A percentile compares a stretch with the other conserved stretches of the same genome.
Conservation (phyloP, 306 rosid genomes). For the Dalbergia cochinchinensis region DNA sequence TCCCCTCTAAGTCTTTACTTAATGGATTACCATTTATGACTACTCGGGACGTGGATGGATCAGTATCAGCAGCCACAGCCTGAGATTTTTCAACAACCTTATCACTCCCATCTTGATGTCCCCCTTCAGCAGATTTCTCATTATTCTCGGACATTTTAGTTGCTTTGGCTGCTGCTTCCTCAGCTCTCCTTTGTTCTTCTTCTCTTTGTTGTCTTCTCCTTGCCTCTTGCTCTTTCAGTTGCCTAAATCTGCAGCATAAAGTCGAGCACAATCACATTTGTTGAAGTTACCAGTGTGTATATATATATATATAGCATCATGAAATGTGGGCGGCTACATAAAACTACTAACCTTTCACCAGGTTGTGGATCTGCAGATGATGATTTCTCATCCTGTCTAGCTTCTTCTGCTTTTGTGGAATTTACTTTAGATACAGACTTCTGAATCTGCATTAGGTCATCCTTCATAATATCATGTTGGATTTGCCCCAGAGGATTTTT, state of each 20-base stretch:
- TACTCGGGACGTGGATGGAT: constrained; percentile 58
- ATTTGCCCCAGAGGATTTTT: constrained; percentile 62
- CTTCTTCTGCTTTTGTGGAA: constrained; percentile 51
- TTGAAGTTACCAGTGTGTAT: no score
- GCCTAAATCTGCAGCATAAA: constrained; percentile 71
- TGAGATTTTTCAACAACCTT: constrained; percentile 49
- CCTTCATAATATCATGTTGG: constrained; percentile 54
- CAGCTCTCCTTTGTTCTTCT: constrained; percentile 76
- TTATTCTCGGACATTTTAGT: constrained; percentile 49
- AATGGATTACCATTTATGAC: constrained; percentile 65
- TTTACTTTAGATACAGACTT: constrained; percentile 58
- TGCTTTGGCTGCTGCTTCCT: constrained; percentile 63
- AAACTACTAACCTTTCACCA: constrained; percentile 80
- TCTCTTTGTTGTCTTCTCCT: constrained; percentile 70
- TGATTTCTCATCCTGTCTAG: constrained; percentile 58
- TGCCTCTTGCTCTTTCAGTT: constrained; percentile 87
- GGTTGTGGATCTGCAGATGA: constrained; percentile 64
- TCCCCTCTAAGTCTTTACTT: constrained; percentile 53
- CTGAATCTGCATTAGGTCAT: constrained; percentile 58
- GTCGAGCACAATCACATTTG: constrained; percentile 9
- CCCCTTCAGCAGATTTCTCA: constrained; percentile 52
- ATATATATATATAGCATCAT: constrained; percentile 15
- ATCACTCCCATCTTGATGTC: constrained; percentile 53
- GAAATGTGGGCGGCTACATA: constrained; percentile 10
- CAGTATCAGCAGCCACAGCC: constrained; percentile 45